Base-by-base conservation (phyloP, 192 early-diverging fungal species). In the Coemansia sp. region DNA sequence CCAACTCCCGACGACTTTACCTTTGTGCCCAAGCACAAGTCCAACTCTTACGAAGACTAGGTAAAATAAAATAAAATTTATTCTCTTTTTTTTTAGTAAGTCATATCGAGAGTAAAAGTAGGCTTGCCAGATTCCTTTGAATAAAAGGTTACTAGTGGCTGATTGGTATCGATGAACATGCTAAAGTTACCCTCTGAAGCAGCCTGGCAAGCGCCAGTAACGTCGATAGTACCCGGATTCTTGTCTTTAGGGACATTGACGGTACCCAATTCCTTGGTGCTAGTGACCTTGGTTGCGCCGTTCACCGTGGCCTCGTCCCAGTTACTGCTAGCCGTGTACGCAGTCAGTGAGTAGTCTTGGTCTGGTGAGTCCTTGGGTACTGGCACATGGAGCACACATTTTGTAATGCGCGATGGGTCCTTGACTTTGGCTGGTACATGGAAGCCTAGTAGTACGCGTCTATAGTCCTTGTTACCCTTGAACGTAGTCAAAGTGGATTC, bases 11-110 rank as follows among this genome's bases (percentile, higher is more conserved):
- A 89, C 8, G 87, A 78, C 66, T 99, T 98, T 85, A 79, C 77
- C 13, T 99, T 99, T 77, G 85, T 95, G 40, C 97, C 97, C 46
- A 99, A 99, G 85, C 96, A 97, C 86, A 95, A 93, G 76, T 87
- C 91, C 47, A 97, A 95, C 75, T 90, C 96, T 42, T 91, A 91
- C 63, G 88, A 90, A 27, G 65, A 65, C 41, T 76, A 76, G 22
- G 24, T 27, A 24, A 24, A 24, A 27, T 27, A 27, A 27, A 27
- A 27, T 27, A 38, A 0, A 46, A 16, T 42, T 61, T 12, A 20
- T 38, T 34, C 36, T 64, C 2, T 12, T 12, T n/a, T 42, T 43
- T 29, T 15, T 62, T 69, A 77, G 44, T 71, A 72, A 1, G 29
- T 51, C 12, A 81, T 36, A 6, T 75, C 70, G n/a, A 81, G 33